phyloP scores from a whole-genome alignment of 768 basidiomycete species.

The Leucogyrophana mollusca region DNA sequence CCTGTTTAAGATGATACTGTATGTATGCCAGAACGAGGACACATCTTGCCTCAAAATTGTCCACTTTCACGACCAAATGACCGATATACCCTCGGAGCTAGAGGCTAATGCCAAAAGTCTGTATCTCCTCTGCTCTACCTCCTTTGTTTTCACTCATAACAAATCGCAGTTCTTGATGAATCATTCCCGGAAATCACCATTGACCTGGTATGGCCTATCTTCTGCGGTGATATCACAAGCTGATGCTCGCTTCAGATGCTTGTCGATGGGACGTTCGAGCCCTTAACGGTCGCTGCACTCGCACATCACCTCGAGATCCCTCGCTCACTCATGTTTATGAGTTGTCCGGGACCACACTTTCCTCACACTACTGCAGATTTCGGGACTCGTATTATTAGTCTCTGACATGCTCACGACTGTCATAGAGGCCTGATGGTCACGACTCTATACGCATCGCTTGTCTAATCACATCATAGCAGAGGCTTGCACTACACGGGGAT shows the following conservation, averaged over 20 bases:
- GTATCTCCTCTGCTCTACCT: constrained; percentile 6
- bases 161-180: constrained; percentile 49
- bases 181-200: constrained; percentile 65
- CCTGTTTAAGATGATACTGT: constrained; percentile 63
- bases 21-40: constrained; percentile 67
- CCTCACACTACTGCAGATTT: constrained; percentile 45
- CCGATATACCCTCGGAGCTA: constrained; percentile 62
- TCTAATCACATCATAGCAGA: no score
- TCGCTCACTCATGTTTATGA: constrained; percentile 61
- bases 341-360: constrained; percentile 51
- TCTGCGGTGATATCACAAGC: neutral
- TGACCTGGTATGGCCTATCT: constrained; percentile 44
- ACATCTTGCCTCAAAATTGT: constrained; percentile 69
- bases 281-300: constrained; percentile 46
- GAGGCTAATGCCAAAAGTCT: constrained; percentile 69
- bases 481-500: no score
- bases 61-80: constrained; percentile 57
- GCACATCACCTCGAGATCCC: constrained; percentile 49
- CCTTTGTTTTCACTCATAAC: neutral
- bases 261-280: constrained; percentile 43
- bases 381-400: constrained; percentile 48
- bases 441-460: no score
- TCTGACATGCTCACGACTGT: no score
- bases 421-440: no score
- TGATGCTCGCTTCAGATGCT: constrained; percentile 35